These are phyloP conservation scores for Trichaptum fuscoviolaceum DNA, from an alignment of 768 basidiomycete species.

Conservation along the genomic window DNA sequence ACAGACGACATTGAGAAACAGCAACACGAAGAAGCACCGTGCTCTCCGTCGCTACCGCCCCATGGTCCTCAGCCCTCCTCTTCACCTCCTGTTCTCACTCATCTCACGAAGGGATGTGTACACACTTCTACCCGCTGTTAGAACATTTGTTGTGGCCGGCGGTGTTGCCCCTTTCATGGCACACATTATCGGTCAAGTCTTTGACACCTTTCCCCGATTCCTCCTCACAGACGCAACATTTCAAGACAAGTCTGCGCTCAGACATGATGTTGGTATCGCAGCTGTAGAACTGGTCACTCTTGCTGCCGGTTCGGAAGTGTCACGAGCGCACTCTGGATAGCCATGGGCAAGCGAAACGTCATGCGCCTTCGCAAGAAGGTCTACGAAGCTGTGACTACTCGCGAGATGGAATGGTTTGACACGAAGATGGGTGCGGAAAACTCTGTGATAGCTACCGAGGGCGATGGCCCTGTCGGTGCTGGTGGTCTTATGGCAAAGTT, in stretches of 20 bases:
- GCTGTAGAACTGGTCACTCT: conserved; percentile 65
- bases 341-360: conserved; percentile 78
- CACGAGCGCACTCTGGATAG: conserved; percentile 80
- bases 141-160: conserved; percentile 60
- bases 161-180: conserved; percentile 86
- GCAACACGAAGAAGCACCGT: conserved; percentile 17
- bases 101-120: conserved; percentile 52
- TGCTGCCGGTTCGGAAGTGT: conserved; percentile 66
- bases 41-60: conserved; percentile 23
- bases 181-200: conserved; percentile 68
- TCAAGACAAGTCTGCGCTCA: conserved; percentile 33
- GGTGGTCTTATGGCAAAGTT: conserved; percentile 94
- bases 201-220: conserved; percentile 64
- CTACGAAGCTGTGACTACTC: conserved; percentile 58
- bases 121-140: conserved; percentile 54
- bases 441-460: conserved; percentile 32
- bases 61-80: conserved; percentile 38
- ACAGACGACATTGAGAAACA: conserved; percentile 28
- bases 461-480: conserved; percentile 68
- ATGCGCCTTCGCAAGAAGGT: conserved; percentile 61
- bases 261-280: conserved; percentile 52
- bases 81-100: conserved; percentile 63
- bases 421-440: conserved; percentile 60
- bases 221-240: conserved; percentile 32
- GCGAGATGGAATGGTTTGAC: conserved; percentile 92